Percentiles rank a stretch among this genome's conserved stretches.
Conservation (phyloP, 1,284 basidiomycete species). For the Ustilago esculenta region DNA sequence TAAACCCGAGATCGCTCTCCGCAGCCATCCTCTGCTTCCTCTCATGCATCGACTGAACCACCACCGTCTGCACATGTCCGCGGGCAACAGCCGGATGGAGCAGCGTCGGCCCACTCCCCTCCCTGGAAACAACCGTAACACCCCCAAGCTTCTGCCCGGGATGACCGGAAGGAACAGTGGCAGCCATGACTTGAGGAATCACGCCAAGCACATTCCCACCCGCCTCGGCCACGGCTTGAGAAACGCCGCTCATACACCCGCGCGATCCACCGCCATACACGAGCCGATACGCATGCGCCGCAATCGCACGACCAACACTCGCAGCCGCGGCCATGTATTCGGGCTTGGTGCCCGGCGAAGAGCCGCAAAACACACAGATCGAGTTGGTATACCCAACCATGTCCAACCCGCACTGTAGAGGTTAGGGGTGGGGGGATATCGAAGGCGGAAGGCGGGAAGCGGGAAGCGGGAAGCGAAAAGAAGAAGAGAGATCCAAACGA, state of each 20-base stretch:
- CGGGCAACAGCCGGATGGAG: slow-evolving; percentile 33
- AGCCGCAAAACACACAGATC: slow-evolving; percentile 67
- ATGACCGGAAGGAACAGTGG: slow-evolving; percentile 34
- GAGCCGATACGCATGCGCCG: slow-evolving; percentile 74
- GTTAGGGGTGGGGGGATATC: not conserved
- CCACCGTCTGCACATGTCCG: slow-evolving; percentile 46
- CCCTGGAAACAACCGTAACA: slow-evolving; percentile 36
- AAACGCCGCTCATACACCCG: slow-evolving; percentile 88
- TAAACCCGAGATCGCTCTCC: slow-evolving; percentile 77
- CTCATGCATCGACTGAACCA: slow-evolving; percentile 87
- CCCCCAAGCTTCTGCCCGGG: slow-evolving; percentile 38
- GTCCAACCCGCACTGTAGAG: not conserved
- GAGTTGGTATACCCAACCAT: slow-evolving; percentile 47
- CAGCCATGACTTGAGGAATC: slow-evolving; percentile 79
- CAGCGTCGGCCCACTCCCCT: slow-evolving; percentile 61
- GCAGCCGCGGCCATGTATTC: slow-evolving; percentile 55
- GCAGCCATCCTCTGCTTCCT: slow-evolving; percentile 88
- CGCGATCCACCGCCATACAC: slow-evolving; percentile 86
- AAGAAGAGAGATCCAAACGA: not conserved
- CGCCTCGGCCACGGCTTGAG: slow-evolving; percentile 74
- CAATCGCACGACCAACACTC: slow-evolving; percentile 81
- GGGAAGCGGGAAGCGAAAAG: not conserved
- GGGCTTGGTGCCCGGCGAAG: slow-evolving; percentile 56
- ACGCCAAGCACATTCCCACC: slow-evolving; percentile 84
- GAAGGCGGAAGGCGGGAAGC: too few species aligned